Evolutionary conservation across 129 eudicot species (phyloP).

Genomic region (Arctium minus): DNA sequence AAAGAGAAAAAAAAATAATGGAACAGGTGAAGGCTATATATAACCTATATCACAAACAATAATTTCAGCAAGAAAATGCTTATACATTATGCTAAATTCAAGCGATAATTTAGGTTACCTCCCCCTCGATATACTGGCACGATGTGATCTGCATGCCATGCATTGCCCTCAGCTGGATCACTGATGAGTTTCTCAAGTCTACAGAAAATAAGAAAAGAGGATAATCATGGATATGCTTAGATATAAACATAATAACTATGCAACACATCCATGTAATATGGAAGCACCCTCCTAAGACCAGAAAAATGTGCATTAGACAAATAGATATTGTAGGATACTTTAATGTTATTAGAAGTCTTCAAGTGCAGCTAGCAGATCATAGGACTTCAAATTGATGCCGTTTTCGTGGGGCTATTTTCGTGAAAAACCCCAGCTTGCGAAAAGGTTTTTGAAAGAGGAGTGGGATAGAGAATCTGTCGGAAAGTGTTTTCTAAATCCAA

Average conservation of each 20-base stretch:
- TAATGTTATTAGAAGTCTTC: background rate
- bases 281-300: too few species aligned
- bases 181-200: conserved; percentile 77
- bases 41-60: background rate
- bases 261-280: background rate
- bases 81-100: background rate
- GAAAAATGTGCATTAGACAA: too few species aligned
- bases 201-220: conserved; percentile 19
- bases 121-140: conserved; percentile 87
- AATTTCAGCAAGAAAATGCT: conserved; percentile 1
- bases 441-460: too few species aligned
- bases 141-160: conserved; percentile 98
- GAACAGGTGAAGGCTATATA: background rate
- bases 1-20: background rate
- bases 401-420: too few species aligned
- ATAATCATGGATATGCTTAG: background rate
- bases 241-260: background rate
- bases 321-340: background rate
- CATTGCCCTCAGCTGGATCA: conserved; percentile 84
- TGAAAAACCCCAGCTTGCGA: too few species aligned
- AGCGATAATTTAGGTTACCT: conserved; percentile 36
- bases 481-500: too few species aligned
- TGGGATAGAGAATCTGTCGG: too few species aligned
- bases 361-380: background rate
- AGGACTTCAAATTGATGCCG: too few species aligned